Conservation (phyloP, 306 rosid genomes). For the Casuarina glauca region DNA sequence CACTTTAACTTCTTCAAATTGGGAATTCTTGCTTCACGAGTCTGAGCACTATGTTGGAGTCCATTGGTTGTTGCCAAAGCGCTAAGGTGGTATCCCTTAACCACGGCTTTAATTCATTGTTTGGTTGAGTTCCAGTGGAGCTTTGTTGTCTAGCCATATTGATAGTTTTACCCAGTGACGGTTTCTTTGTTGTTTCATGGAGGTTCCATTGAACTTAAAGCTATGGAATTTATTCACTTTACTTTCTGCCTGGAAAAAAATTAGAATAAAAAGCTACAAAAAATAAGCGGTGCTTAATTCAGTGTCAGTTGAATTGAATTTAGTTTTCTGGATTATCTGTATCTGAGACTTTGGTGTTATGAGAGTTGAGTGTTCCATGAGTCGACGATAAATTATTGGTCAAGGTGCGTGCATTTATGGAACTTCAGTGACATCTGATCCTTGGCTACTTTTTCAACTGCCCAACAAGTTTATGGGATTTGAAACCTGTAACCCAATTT, state of each 20-base stretch:
- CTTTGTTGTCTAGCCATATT: slow-evolving; percentile 4
- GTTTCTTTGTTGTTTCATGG: neutral
- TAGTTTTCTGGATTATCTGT: neutral
- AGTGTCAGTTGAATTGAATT: neutral
- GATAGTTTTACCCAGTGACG: slow-evolving; percentile 5
- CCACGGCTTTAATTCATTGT: neutral
- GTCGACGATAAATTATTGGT: neutral
- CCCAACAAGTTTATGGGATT: neutral
- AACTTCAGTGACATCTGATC: neutral
- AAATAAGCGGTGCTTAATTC: neutral
- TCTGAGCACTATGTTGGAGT: slow-evolving; percentile 62
- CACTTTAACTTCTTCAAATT: slow-evolving; percentile 42
- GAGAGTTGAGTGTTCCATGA: neutral
- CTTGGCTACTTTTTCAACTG: neutral
- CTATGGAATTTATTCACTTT: neutral
- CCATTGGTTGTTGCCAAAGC: slow-evolving; percentile 57
- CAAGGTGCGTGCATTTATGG: neutral
- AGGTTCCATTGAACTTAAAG: neutral
- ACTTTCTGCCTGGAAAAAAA: neutral
- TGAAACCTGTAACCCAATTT: neutral
- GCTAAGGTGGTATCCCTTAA: slow-evolving; percentile 54
- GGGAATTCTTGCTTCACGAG: slow-evolving; percentile 42
- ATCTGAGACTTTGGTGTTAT: neutral
- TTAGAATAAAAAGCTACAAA: neutral
- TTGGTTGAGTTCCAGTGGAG: neutral